Evolutionary conservation across 1,139 yeast species (phyloP), one percentile per base, ranked within the genome.

Genomic region (Hansenula sp.): DNA sequence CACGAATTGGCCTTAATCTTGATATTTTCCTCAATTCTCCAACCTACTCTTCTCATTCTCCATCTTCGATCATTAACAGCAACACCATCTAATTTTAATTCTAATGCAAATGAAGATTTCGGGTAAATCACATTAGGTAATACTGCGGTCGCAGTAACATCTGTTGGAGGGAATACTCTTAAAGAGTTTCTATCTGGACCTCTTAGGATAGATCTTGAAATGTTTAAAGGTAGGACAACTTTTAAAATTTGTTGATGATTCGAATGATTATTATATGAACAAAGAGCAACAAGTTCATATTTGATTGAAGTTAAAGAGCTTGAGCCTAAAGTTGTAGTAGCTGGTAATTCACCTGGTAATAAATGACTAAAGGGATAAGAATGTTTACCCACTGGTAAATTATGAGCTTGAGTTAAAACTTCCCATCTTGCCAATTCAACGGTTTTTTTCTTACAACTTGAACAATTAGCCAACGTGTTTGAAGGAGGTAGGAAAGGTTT

Each of bases 161-260:
- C 88, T 0, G 98, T 93, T 4, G 99, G 98, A 1, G 99, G 99
- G 63, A 93, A 93, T 1, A 94, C 89, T 48, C 99, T 74, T 35
- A 89, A 68, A 1, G 96, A 88, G 59, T 87, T 89, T 52, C 90
- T 75, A 61, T 91, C 97, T 3, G 89, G 87, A 10, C 94, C 94
- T 35, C 90, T 72, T 36, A 88, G 63, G 27, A 91, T 78, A 52
- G 95, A 86, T 49, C 99, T 73, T 35, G 86, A 74, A 4, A 93
- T 72, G 52, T 81, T 76, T n/a, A 93, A 64, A 0, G 96, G 95
- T 47, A 86, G 66, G n/a, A 62, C 63, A 19, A 51, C 55, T 45
- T 46, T 58, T 25, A 46, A 52, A 29, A 52, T 28, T 5, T 50
- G 45, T 21, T 51, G 54, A 32, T 55, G 52, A 33, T 51, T 47